Conservation (phyloP, 176 grass and related monocot genomes). For the Miscanthus lutarioriparius region DNA sequence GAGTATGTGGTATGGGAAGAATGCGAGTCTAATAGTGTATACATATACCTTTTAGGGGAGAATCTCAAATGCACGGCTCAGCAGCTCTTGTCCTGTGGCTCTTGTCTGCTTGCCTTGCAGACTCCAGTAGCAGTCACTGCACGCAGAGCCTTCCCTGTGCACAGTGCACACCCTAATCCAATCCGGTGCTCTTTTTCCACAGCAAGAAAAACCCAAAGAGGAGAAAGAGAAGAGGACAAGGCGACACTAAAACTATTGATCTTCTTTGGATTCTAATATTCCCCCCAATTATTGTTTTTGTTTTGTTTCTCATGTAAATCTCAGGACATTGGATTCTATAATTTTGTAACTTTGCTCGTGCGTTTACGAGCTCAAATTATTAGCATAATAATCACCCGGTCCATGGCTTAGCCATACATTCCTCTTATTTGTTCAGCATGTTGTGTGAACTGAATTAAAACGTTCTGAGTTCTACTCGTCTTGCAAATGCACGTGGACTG, state of each 20-base stretch:
- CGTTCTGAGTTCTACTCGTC: neutral
- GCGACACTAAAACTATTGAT: neutral
- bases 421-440: neutral
- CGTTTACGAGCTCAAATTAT: neutral
- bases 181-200: neutral
- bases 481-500: neutral
- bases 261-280: neutral
- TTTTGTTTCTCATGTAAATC: neutral
- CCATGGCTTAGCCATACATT: neutral
- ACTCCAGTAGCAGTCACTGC: neutral
- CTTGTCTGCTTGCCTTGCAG: conserved; percentile 3
- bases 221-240: neutral
- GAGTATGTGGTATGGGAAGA: neutral
- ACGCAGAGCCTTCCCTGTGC: neutral
- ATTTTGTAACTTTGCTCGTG: neutral
- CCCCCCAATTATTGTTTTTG: neutral
- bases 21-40: neutral
- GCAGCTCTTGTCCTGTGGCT: neutral
- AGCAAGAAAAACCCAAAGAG: neutral
- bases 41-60: neutral
- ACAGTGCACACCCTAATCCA: neutral
- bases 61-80: neutral
- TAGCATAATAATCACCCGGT: neutral
- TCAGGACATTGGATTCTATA: neutral
- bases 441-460: neutral